A percentile compares a stretch with the other conserved stretches of the same genome.
Evolutionary conservation across 176 grass and related monocot species (phyloP).

Genomic region (Thalia dealbata): DNA sequence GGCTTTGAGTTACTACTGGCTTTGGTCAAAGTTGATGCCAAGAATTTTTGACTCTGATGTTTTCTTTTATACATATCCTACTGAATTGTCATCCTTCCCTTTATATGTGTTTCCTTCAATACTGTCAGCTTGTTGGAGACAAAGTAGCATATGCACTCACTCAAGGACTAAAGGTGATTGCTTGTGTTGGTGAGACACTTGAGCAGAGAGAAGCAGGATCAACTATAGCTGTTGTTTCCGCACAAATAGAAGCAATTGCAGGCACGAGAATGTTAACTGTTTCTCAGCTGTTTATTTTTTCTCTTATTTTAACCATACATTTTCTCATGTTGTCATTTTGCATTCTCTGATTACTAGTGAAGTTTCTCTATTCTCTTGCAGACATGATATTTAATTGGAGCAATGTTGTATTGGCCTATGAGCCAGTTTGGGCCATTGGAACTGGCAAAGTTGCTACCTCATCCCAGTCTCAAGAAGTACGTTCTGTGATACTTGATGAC

Average conservation of each 20-base stretch:
- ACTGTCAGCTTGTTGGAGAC: constrained; percentile 53
- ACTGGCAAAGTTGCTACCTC: constrained; percentile 82
- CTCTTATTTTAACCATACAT: too few relatives aligned
- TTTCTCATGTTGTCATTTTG: too few relatives aligned
- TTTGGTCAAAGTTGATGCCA: too few relatives aligned
- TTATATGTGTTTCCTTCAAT: too few relatives aligned
- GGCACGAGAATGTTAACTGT: too few relatives aligned
- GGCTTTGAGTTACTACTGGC: too few relatives aligned
- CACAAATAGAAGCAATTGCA: constrained; percentile 58
- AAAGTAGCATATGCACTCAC: constrained; percentile 81
- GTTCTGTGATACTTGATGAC: neutral
- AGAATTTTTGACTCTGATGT: too few relatives aligned
- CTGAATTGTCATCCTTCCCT: too few relatives aligned
- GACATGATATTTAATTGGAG: constrained; percentile 59
- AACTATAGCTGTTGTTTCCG: constrained; percentile 59
- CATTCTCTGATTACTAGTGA: too few relatives aligned
- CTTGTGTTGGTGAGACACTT: constrained; percentile 85
- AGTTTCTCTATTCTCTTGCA: constrained; percentile 21
- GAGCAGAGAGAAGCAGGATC: constrained; percentile 67
- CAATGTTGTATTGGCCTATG: constrained; percentile 79
- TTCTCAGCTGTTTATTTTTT: too few relatives aligned
- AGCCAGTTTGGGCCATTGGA: constrained; percentile 94
- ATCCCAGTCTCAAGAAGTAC: constrained; percentile 72
- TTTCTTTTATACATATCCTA: too few relatives aligned
- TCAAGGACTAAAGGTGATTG: constrained; percentile 82